Base-by-base conservation (phyloP, 129 eudicot species). In the Kitagawia praeruptora region DNA sequence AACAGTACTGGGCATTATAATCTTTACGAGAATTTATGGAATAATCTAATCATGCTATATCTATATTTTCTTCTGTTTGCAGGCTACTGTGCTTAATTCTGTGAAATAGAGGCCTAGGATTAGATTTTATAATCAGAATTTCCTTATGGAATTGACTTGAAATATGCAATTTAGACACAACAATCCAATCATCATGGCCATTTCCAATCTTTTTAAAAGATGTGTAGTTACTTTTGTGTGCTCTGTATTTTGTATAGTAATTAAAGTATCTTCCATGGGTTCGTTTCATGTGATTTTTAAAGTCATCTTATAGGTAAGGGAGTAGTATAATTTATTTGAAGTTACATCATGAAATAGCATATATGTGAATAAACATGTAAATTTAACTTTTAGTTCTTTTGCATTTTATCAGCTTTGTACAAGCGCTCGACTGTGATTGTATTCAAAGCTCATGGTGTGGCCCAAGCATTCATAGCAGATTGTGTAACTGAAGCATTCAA, bases 401-500 rank as follows among this genome's bases (percentile, higher is more conserved):
- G 38, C 80, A 53, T 82, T 16, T 66, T 61, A 74, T 58, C 89
- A 95, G 98, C 98, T 80, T 84, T 90, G 79, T 95, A 91, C 86
- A 95, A 89, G 86, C 89, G 98, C 58, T 85, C 98, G 46, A 95
- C 98, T 47, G 84, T 95, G 63, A 89, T 86, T 79, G 96, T 95
- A 23, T 95, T 95, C 73, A 92, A 88, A 90, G 97, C 97, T 80
- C 92, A 95, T 87, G 98, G 98, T 21, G 79, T 83, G 69, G 92
- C 88, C 79, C 98, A 95, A 82, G 97, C 97, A 58, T 84, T 84
- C 41, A 92, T 95, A 78, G 96, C 98, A 76, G 98, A 95, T 81
- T 92, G 96, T 90, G 87, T 95, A 76, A 87, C 91, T 71, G 98
- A 95, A 89, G 88, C 98, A 14, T 87, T 95, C n/a, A n/a, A n/a